phyloP scores from a whole-genome alignment of 2,329 filamentous ascomycete genomes.

The Claviceps sp. region DNA sequence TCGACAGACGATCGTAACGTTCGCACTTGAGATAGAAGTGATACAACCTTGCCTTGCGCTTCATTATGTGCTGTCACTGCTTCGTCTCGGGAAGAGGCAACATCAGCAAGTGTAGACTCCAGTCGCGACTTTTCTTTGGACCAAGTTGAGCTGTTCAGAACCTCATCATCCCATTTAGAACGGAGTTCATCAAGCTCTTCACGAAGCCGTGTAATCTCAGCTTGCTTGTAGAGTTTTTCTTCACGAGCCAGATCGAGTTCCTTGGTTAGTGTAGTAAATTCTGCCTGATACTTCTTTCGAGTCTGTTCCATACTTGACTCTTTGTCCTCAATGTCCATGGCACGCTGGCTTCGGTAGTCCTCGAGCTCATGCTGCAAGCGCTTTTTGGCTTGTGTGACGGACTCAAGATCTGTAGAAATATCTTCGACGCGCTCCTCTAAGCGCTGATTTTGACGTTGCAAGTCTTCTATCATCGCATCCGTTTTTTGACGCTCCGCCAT shows the following conservation, averaged over 20 bases:
- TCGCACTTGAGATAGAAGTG: conserved; percentile 78
- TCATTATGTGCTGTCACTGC: conserved; percentile 89
- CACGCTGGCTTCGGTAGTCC: conserved; percentile 88
- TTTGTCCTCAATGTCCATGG: conserved; percentile 94
- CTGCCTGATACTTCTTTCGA: conserved; percentile 89
- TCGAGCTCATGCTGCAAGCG: conserved; percentile 93
- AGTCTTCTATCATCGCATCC: conserved; percentile 74
- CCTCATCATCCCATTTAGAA: conserved; percentile 96
- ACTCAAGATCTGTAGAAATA: conserved; percentile 75
- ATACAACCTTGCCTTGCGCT: conserved; percentile 84
- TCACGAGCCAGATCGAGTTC: conserved; percentile 91
- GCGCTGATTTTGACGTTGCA: conserved; percentile 78
- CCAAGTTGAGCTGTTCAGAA: conserved; percentile 95
- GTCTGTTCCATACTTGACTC: conserved; percentile 94
- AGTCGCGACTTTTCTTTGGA: conserved; percentile 93
- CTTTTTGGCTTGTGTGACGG: conserved; percentile 78
- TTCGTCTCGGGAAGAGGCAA: conserved; percentile 85
- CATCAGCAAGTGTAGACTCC: conserved; percentile 77
- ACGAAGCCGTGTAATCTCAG: conserved; percentile 76
- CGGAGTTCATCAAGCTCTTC: conserved; percentile 91
- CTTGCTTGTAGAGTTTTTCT: conserved; percentile 71
- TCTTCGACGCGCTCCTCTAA: conserved; percentile 89
- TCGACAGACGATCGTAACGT: conserved; percentile 72
- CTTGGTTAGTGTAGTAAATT: conserved; percentile 78
- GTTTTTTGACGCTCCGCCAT: conserved; percentile 89